A percentile compares a stretch with the other conserved stretches of the same genome.
phyloP scores from a whole-genome alignment of 2,329 filamentous ascomycete genomes.

The Sclerotinia nivalis region DNA sequence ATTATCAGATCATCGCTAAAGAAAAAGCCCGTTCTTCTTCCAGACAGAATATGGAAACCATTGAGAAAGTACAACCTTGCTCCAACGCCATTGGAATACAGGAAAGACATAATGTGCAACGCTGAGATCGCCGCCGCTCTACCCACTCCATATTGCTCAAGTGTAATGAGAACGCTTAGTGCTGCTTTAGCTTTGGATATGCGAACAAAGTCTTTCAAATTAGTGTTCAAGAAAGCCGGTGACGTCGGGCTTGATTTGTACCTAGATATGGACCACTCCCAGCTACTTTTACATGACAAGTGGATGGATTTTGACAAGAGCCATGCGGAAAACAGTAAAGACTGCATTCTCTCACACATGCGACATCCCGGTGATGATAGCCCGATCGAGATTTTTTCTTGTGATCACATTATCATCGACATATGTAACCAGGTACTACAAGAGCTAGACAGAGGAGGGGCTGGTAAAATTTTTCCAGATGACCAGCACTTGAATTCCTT shows the following conservation, averaged over 20 bases:
- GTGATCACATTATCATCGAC: slow-evolving; percentile 26
- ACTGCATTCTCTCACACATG: slow-evolving; percentile 8
- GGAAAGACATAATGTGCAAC: slow-evolving; percentile 24
- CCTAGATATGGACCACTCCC: not conserved
- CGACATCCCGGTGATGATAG: not conserved
- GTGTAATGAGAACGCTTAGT: slow-evolving; percentile 27
- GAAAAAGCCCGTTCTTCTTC: slow-evolving; percentile 23
- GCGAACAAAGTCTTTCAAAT: slow-evolving; percentile 23
- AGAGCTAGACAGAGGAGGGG: not conserved
- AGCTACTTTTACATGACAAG: slow-evolving; percentile 35
- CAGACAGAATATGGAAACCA: slow-evolving; percentile 24
- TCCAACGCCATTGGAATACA: slow-evolving; percentile 24
- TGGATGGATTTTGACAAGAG: slow-evolving; percentile 32
- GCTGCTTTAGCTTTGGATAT: slow-evolving; percentile 31
- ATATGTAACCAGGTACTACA: slow-evolving; percentile 19
- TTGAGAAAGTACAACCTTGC: slow-evolving; percentile 21
- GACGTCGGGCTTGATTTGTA: slow-evolving; percentile 30
- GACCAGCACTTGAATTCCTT: not conserved
- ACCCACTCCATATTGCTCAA: slow-evolving; percentile 28
- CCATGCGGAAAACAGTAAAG: slow-evolving; percentile 22
- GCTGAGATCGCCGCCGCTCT: slow-evolving; percentile 20
- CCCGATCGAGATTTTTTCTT: slow-evolving; percentile 20
- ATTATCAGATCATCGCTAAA: slow-evolving; percentile 27
- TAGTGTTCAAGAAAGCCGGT: slow-evolving; percentile 32
- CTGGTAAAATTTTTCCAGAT: not conserved